Base-by-base conservation (phyloP, 164 flowering plant genomes). In the Saururus chinensis region DNA sequence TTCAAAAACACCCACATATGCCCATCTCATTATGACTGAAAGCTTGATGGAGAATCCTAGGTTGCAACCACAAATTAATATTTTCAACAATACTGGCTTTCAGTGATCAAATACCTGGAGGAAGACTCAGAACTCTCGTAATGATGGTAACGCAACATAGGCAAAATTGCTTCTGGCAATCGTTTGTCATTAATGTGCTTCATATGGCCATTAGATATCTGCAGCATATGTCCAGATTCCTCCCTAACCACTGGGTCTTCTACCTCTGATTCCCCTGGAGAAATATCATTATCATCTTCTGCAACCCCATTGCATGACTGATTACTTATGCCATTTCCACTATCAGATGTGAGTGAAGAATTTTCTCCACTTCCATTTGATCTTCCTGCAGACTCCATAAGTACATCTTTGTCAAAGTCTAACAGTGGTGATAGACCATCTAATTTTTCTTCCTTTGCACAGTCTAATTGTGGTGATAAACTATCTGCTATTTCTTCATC, bases 51-150 rank as follows among this genome's bases (percentile, higher is more conserved):
- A 23, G 24, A 22, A 0, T 45, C 1, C 49, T 12, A 45, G 17
- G 17, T 45, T 45, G 49, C 49, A 45, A 45, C 11, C 4, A 17
- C 14, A 4, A 45, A 45, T 45, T 8, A 17, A 45, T 17, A 8
- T 45, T 8, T 12, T 4, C 49, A 0, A 45, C 49, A 45, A 45
- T 10, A 17, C 49, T 45, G 14, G 14, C 49, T 12, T 45, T 45
- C 22, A 53, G 56, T 53, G 22, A 53, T 53, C 22, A 61, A 23
- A n/a, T 75, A 93, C 99, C 99, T 93, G 60, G 80, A 73, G 42
- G 92, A 87, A 67, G 97, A 88, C 56, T 93, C 99, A 56, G 95
- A 93, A 74, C 92, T 88, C 74, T 88, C 96, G 72, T 74, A 82
- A 55, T 79, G 93, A 53, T 79, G 79, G 72, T 64, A 75, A 49